A percentile compares a stretch with the other conserved stretches of the same genome.
phyloP scores from a whole-genome alignment of 176 grass and related monocot genomes.

The Raddia guianensis region DNA sequence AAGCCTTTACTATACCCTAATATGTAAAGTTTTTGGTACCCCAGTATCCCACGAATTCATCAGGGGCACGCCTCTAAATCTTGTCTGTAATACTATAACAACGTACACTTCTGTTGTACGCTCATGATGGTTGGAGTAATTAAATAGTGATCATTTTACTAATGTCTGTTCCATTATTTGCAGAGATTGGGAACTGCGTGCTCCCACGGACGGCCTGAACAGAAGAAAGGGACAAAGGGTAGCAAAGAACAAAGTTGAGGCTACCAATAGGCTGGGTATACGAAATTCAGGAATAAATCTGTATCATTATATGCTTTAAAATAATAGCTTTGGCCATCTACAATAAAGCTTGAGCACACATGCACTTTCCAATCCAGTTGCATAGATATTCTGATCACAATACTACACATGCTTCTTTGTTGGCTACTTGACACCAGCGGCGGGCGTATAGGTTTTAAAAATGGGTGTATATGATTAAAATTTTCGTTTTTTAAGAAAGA shows the following conservation, averaged over 20 bases:
- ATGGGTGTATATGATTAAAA: too few species aligned
- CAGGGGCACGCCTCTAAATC: not conserved
- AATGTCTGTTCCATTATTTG: not conserved
- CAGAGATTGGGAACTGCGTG: conserved; percentile 52
- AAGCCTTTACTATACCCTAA: not conserved
- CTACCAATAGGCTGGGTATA: not conserved
- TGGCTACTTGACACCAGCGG: too few species aligned
- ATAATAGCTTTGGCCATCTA: not conserved
- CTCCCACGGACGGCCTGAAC: conserved; percentile 33
- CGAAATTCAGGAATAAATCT: not conserved
- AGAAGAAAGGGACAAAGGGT: not conserved
- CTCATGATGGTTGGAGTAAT: too few species aligned
- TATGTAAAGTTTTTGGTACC: too few species aligned
- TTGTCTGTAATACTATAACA: not conserved
- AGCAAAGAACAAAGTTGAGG: not conserved
- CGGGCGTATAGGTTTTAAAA: too few species aligned
- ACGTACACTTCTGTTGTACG: not conserved
- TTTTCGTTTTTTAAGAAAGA: too few species aligned
- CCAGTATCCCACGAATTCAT: too few species aligned
- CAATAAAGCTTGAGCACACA: not conserved
- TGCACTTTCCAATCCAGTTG: not conserved
- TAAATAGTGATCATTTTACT: not conserved
- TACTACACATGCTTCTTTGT: too few species aligned
- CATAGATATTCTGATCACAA: not conserved
- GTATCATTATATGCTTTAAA: not conserved